A percentile compares a stretch with the other conserved stretches of the same genome.
Conservation (phyloP, 192 early-diverging fungal genomes). For the Gonapodya prolifera region DNA sequence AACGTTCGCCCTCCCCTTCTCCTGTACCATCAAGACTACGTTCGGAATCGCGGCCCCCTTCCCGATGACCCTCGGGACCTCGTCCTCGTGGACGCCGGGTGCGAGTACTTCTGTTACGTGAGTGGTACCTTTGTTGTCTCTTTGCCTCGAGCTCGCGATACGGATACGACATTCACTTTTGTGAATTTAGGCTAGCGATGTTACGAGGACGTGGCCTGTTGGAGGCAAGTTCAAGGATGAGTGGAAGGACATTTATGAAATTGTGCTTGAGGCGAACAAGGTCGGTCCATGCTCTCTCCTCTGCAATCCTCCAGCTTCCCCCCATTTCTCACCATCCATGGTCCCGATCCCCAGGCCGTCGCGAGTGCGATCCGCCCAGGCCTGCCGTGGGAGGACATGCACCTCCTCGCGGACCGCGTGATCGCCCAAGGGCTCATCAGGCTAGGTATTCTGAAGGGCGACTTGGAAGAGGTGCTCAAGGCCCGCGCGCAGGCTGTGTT, state of each 20-base stretch:
- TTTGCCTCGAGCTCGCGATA: not conserved
- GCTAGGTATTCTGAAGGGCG: slow-evolving; percentile 61
- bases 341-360: slow-evolving; percentile 35
- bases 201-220: slow-evolving; percentile 78
- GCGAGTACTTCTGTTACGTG: slow-evolving; percentile 62
- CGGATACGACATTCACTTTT: not conserved
- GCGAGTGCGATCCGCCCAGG: slow-evolving; percentile 49
- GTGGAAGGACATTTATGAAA: slow-evolving; percentile 60
- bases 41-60: slow-evolving; percentile 52
- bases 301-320: no score
- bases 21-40: slow-evolving; percentile 38
- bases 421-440: slow-evolving; percentile 52
- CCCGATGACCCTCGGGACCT: slow-evolving; percentile 26
- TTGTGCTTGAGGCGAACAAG: slow-evolving; percentile 72
- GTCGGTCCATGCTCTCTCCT: slow-evolving; percentile 8
- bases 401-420: slow-evolving; percentile 47
- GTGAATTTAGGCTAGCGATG: slow-evolving; percentile 51
- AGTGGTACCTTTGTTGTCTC: not conserved
- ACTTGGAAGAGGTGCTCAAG: slow-evolving; percentile 37
- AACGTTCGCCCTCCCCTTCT: not conserved
- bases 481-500: slow-evolving; percentile 65
- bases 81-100: slow-evolving; percentile 79
- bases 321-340: no score
- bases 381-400: slow-evolving; percentile 79
- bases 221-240: slow-evolving; percentile 58